Base-by-base conservation (phyloP, 2,329 filamentous ascomycete species). In the Orbilia ellipsospora region DNA sequence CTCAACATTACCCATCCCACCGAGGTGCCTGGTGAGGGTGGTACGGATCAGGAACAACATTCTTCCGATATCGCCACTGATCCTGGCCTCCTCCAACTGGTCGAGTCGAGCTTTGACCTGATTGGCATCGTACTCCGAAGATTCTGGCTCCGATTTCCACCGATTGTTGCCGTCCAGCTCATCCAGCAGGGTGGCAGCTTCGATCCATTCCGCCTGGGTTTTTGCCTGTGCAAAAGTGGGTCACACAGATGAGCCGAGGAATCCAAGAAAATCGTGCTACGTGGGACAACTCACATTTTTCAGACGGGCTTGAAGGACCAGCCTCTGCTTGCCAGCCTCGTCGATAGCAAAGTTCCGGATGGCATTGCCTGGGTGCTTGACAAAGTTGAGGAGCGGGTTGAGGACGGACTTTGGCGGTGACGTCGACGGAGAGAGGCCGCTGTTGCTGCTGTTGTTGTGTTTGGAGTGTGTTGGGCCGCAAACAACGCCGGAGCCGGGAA, bases 41-140 rank as follows among this genome's bases (percentile, higher is more conserved):
- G 93, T 96, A 28, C 94, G 89, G 44, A 97, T 86, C 44, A 95
- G 85, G 80, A 93, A 90, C 80, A 95, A 86, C 90, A 97, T 95
- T 67, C 86, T 86, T 76, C 86, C 87, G 65, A 93, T 86, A 82
- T 97, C 92, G 78, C 89, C 88, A 77, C 86, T 89, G 10, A 86
- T 84, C 4, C 91, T 88, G 15, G 93, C 93, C 10, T 90, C 86
- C 78, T 96, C 90, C 73, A 97, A 85, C 78, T 93, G 88, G 63
- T 85, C 84, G 51, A 96, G 83, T n/a, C 92, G 89, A 36, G 87
- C 84, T 77, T 89, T 85, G 50, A 97, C 88, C 7, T 96, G 84
- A 0, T 84, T 84, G 0, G 88, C 87, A 79, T 94, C 88, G 81
- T 94, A 95, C 78, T 93, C 90, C 55, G 86, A 84, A n/a, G 86